phyloP scores from a whole-genome alignment of 2,329 filamentous ascomycete species.

The Aschersonia sp. region DNA sequence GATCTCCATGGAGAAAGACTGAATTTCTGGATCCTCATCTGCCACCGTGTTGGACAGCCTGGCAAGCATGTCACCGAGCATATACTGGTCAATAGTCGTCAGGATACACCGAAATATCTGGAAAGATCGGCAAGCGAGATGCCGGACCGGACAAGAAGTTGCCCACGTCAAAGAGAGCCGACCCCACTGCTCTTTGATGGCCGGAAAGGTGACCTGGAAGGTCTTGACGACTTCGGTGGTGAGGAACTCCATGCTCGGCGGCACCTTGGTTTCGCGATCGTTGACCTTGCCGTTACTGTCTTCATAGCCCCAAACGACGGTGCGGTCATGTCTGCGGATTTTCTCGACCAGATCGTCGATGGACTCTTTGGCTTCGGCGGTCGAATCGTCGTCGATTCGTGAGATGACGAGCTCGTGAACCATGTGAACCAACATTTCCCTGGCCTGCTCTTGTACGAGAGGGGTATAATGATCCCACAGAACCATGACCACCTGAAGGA shows the following conservation, averaged over 20 bases:
- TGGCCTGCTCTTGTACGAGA: conserved; percentile 87
- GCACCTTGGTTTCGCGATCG: conserved; percentile 65
- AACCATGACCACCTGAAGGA: conserved; percentile 83
- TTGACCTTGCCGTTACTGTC: conserved; percentile 73
- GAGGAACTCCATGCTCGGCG: conserved; percentile 73
- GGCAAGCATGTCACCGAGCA: conserved; percentile 94
- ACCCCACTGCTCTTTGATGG: conserved; percentile 83
- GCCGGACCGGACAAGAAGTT: conserved; percentile 86
- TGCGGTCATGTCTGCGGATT: conserved; percentile 69
- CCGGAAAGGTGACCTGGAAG: conserved; percentile 71
- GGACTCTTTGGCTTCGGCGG: conserved; percentile 46
- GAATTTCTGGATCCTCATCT: conserved; percentile 84
- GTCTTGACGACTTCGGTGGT: conserved; percentile 71
- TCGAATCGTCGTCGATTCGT: conserved; percentile 54
- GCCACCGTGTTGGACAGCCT: conserved; percentile 93
- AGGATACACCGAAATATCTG: conserved; percentile 93
- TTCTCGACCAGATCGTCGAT: conserved; percentile 83
- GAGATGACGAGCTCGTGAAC: conserved; percentile 90
- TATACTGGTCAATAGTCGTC: conserved; percentile 76
- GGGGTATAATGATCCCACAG: conserved; percentile 96
- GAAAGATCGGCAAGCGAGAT: conserved; percentile 91
- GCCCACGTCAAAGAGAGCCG: conserved; percentile 87
- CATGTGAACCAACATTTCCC: conserved; percentile 94
- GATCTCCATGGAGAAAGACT: conserved; percentile 97
- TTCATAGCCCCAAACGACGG: conserved; percentile 87